Conservation (phyloP, 2,329 filamentous ascomycete species). For the Sporothrix brasiliensis region DNA sequence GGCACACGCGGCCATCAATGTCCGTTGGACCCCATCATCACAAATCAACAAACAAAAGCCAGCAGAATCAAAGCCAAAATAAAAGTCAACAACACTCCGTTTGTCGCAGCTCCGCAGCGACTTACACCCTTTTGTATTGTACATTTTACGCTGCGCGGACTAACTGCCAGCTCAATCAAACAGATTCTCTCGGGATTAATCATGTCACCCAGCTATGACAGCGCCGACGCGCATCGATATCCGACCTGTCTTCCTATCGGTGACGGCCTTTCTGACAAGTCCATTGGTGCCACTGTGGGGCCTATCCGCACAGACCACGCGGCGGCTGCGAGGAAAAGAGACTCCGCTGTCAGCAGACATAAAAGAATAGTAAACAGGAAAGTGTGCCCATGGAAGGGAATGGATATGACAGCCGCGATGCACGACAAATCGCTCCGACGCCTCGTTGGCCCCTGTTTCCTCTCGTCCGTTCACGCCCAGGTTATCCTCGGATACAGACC, state of each 20-base stretch:
- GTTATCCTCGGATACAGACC: constrained; percentile 10
- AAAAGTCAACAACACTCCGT: not conserved
- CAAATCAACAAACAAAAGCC: not conserved
- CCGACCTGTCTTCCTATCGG: not conserved
- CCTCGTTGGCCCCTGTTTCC: not conserved
- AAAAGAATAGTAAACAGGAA: not conserved
- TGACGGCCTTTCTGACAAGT: not conserved
- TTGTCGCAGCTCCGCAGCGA: not conserved
- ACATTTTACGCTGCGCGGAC: not conserved
- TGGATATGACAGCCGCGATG: too few relatives aligned
- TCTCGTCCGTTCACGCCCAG: not conserved
- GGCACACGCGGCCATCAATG: not conserved
- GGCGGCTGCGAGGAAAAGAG: constrained; percentile 21
- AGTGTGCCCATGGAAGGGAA: not conserved
- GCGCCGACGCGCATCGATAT: constrained; percentile 11
- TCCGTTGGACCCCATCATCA: not conserved
- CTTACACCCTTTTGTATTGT: not conserved
- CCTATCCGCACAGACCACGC: not conserved
- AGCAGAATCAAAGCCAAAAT: not conserved
- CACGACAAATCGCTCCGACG: not conserved
- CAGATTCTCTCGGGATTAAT: not conserved
- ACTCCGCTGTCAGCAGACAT: not conserved
- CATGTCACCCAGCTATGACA: constrained; percentile 1
- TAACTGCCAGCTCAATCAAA: not conserved
- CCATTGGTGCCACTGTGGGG: not conserved